phyloP scores from a whole-genome alignment of 2,329 filamentous ascomycete genomes.

The Calonectria pseudoturangicola region DNA sequence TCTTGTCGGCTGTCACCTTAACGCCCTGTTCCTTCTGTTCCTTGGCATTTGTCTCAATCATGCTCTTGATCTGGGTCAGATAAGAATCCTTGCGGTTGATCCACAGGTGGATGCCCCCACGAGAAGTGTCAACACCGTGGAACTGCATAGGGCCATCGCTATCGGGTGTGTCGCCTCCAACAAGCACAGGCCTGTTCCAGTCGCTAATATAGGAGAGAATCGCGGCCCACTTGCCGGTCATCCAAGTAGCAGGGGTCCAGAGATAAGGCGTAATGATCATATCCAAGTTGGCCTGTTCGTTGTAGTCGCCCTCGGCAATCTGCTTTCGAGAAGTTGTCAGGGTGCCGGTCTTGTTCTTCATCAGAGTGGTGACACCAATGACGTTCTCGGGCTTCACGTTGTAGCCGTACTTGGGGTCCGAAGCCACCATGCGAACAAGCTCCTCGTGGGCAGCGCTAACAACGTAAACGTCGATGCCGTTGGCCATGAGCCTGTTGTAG shows the following conservation, averaged over 20 bases:
- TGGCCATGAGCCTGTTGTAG: conserved; percentile 64
- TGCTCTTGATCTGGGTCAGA: conserved; percentile 59
- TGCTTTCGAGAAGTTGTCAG: conserved; percentile 63
- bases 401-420: conserved; percentile 66
- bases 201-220: conserved; percentile 65
- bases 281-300: conserved; percentile 61
- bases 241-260: conserved; percentile 66
- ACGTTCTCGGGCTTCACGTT: conserved; percentile 66
- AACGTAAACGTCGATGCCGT: conserved; percentile 66
- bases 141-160: conserved; percentile 67
- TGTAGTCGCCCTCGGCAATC: conserved; percentile 61
- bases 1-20: conserved; percentile 65
- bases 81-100: conserved; percentile 62
- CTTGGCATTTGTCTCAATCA: conserved; percentile 60
- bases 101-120: conserved; percentile 65
- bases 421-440: conserved; percentile 67
- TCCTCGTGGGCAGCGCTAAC: conserved; percentile 65
- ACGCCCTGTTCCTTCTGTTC: conserved; percentile 60
- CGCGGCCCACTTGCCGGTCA: conserved; percentile 65
- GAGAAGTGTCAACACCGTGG: conserved; percentile 64
- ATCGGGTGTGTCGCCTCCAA: conserved; percentile 64
- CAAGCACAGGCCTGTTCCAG: conserved; percentile 65
- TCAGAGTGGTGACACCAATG: conserved; percentile 64
- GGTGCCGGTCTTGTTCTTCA: conserved; percentile 57
- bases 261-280: conserved; percentile 63